Evolutionary conservation across 2,329 filamentous ascomycete genomes (phyloP).

Genomic region (Aspergillus floridensis): DNA sequence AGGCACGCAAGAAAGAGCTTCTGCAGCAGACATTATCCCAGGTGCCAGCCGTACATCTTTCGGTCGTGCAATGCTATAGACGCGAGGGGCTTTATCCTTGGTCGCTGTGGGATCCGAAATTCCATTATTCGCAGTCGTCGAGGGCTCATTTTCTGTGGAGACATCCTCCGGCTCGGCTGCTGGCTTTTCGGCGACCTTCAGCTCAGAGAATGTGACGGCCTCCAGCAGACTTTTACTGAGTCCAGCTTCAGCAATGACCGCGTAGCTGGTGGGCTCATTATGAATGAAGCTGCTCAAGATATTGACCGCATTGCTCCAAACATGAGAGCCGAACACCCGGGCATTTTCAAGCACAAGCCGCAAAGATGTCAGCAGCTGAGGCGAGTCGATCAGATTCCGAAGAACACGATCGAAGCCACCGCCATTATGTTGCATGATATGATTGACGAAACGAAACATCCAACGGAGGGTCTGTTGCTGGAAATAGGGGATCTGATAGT

Average conservation of each 20-base stretch:
- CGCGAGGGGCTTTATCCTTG: conserved; percentile 23
- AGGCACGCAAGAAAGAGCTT: conserved; percentile 84
- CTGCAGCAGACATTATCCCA: conserved; percentile 80
- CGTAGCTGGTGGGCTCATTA: conserved; percentile 96
- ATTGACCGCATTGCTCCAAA: conserved; percentile 92
- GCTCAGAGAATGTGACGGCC: conserved; percentile 60
- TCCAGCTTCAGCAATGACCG: conserved; percentile 90
- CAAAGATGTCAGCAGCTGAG: conserved; percentile 74
- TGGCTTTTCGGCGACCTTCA: conserved; percentile 37
- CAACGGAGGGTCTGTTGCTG: conserved; percentile 91
- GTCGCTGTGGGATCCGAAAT: conserved; percentile 22
- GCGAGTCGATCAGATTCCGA: conserved; percentile 91
- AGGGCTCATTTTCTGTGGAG: conserved; percentile 35
- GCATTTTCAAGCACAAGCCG: conserved; percentile 79
- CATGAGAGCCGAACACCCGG: conserved; percentile 78
- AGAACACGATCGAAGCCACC: conserved; percentile 86
- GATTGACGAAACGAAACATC: conserved; percentile 93
- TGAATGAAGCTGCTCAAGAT: conserved; percentile 96
- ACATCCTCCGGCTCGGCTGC: conserved; percentile 27
- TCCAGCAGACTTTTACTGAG: conserved; percentile 83
- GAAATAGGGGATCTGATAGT: conserved; percentile 90
- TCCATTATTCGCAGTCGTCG: conserved; percentile 33
- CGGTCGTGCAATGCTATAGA: conserved; percentile 32
- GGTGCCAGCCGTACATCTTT: conserved; percentile 49
- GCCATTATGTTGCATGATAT: conserved; percentile 81